Conservation (phyloP, 495 filamentous ascomycete genomes). For the Neurospora sp. region DNA sequence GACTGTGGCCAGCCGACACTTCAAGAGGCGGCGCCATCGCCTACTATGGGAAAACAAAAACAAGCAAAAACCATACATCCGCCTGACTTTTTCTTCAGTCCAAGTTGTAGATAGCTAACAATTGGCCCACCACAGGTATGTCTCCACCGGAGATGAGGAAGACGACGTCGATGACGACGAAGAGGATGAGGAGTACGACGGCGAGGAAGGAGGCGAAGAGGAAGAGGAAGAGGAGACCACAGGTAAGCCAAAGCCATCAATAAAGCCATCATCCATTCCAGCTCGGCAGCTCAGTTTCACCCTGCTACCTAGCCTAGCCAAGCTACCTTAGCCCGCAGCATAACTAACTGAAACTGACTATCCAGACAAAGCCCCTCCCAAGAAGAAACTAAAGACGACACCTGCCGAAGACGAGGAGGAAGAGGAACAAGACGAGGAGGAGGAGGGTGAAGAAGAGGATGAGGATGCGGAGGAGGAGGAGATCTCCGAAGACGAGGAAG, state of each 20-base stretch:
- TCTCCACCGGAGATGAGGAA: constrained; percentile 26
- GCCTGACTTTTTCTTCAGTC: too few species aligned
- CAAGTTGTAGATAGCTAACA: not conserved
- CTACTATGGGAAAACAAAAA: not conserved
- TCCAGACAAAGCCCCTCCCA: constrained; percentile 32
- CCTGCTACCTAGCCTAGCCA: too few species aligned
- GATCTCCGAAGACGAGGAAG: constrained; percentile 19
- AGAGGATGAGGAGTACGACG: constrained; percentile 24
- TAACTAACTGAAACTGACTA: not conserved
- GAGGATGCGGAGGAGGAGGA: constrained; percentile 22
- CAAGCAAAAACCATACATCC: not conserved
- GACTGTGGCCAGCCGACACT: not conserved
- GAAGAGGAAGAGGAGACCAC: constrained; percentile 19
- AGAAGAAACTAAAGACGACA: constrained; percentile 37
- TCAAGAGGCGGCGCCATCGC: not conserved
- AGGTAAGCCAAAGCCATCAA: constrained; percentile 10
- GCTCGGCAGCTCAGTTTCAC: too few species aligned
- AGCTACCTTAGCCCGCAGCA: not conserved
- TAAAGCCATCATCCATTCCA: not conserved
- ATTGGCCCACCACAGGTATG: constrained; percentile 17
- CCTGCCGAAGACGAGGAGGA: constrained; percentile 21
- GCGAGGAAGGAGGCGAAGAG: constrained; percentile 24
- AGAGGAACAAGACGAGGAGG: constrained; percentile 22
- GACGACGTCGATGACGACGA: constrained; percentile 29
- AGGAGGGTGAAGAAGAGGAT: constrained; percentile 24